These are phyloP conservation scores for Diplotaxis tenuifolia DNA, from an alignment of 345 rosid genomes.

Conservation along the genomic window DNA sequence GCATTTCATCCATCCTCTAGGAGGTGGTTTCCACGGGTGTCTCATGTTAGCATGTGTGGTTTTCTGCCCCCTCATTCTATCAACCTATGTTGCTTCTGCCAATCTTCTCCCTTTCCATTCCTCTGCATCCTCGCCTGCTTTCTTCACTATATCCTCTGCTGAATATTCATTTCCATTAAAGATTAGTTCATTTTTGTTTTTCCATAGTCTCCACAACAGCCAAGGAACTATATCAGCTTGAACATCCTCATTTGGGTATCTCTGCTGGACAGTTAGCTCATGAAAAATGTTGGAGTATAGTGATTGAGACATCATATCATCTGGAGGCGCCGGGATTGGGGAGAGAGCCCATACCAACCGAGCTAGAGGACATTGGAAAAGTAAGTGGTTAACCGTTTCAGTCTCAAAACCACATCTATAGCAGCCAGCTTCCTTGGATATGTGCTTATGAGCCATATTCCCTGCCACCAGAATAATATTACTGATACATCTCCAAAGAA, in stretches of 20 bases:
- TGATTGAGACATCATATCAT: neutral
- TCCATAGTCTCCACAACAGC: neutral
- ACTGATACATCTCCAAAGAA: neutral
- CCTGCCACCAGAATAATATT: neutral
- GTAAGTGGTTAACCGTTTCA: neutral
- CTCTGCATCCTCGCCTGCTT: neutral
- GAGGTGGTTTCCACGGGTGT: neutral
- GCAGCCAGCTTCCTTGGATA: neutral
- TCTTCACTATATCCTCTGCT: neutral
- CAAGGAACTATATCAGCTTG: neutral
- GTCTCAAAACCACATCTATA: neutral
- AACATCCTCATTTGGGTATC: neutral
- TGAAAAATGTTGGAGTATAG: neutral
- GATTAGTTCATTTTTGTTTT: too few relatives aligned
- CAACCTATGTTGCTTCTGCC: neutral
- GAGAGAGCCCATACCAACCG: neutral
- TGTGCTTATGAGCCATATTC: neutral
- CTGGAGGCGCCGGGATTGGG: neutral
- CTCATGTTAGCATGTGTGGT: too few relatives aligned
- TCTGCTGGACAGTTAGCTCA: neutral
- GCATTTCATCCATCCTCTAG: neutral
- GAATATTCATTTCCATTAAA: neutral
- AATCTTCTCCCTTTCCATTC: neutral
- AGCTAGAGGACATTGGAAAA: neutral
- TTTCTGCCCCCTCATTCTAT: too few relatives aligned